Evolutionary conservation across 768 basidiomycete species (phyloP).

Genomic region (Trametes elegans): DNA sequence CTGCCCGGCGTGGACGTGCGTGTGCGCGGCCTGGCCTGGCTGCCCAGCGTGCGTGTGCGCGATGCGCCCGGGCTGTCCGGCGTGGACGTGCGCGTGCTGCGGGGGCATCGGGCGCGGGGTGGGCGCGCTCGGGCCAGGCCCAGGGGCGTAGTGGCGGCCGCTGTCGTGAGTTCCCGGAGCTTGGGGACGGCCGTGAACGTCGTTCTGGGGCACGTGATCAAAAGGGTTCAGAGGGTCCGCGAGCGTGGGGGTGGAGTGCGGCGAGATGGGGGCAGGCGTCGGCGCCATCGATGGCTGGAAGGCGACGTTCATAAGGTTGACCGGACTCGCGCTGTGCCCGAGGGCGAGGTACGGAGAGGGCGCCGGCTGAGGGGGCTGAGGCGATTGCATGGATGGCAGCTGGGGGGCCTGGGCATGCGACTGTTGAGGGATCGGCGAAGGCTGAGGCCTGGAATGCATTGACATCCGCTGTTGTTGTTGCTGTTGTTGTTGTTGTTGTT

Average conservation of each 20-base stretch:
- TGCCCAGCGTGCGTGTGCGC: slow-evolving; percentile 14
- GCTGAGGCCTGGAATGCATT: slow-evolving; percentile 8
- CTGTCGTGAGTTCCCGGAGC: slow-evolving; percentile 21
- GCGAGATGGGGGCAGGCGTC: slow-evolving; percentile 24
- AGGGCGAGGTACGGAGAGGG: slow-evolving; percentile 27
- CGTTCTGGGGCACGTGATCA: slow-evolving; percentile 8
- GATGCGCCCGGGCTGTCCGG: slow-evolving; percentile 2
- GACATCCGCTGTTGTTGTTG: too few species aligned
- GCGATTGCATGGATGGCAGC: slow-evolving; percentile 20
- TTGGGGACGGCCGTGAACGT: slow-evolving; percentile 12
- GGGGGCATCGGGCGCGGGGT: slow-evolving; percentile 22
- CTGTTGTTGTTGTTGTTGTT: background rate
- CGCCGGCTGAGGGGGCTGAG: slow-evolving; percentile 25
- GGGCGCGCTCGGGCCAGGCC: too few species aligned
- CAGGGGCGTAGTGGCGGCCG: slow-evolving; percentile 18
- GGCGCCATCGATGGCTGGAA: slow-evolving; percentile 31
- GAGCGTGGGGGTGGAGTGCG: slow-evolving; percentile 15
- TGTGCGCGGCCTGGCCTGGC: background rate
- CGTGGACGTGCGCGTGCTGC: slow-evolving; percentile 5
- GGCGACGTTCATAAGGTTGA: slow-evolving; percentile 31
- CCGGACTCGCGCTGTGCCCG: slow-evolving; percentile 22
- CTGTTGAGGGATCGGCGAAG: slow-evolving; percentile 20
- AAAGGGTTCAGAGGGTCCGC: slow-evolving; percentile 20
- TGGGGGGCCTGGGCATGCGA: slow-evolving; percentile 24
- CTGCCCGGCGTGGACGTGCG: slow-evolving; percentile 2